These are phyloP conservation scores for Pigoraptor vietnamica DNA, from an alignment of 78 protist species.

Conservation along the genomic window DNA sequence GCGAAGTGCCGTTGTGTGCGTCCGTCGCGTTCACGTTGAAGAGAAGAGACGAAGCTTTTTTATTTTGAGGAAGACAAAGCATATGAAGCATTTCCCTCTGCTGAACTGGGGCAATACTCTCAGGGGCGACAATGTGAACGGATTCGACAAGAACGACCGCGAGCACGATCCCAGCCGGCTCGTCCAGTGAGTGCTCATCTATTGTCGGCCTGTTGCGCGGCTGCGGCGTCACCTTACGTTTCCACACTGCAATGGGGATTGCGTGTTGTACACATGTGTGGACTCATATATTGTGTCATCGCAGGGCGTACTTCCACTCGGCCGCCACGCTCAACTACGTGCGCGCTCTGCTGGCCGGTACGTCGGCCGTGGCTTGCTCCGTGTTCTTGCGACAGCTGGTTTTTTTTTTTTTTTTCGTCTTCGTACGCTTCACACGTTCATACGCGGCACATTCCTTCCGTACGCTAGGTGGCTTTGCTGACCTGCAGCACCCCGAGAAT, in stretches of 20 bases:
- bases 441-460: no score
- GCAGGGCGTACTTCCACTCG: conserved; percentile 47
- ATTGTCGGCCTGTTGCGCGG: no score
- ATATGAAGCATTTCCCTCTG: neutral
- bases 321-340: conserved; percentile 55
- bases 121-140: conserved; percentile 59
- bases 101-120: neutral
- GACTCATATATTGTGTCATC: neutral
- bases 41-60: no score
- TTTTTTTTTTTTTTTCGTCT: no score
- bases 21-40: no score
- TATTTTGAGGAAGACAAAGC: no score
- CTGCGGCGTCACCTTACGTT: no score
- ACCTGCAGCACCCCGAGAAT: conserved; percentile 20
- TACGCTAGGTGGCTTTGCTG: conserved; percentile 40
- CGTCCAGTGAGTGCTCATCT: neutral
- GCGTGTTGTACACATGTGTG: neutral
- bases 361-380: neutral
- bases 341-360: conserved; percentile 29
- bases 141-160: conserved; percentile 28
- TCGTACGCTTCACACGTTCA: no score
- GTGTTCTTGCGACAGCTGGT: neutral
- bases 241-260: no score
- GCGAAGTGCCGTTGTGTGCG: no score
- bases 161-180: conserved; percentile 49